Evolutionary conservation across 805 yeast genomes (phyloP), one percentile per base, ranked within the genome.

Genomic region (Myxozyma nipponensis): DNA sequence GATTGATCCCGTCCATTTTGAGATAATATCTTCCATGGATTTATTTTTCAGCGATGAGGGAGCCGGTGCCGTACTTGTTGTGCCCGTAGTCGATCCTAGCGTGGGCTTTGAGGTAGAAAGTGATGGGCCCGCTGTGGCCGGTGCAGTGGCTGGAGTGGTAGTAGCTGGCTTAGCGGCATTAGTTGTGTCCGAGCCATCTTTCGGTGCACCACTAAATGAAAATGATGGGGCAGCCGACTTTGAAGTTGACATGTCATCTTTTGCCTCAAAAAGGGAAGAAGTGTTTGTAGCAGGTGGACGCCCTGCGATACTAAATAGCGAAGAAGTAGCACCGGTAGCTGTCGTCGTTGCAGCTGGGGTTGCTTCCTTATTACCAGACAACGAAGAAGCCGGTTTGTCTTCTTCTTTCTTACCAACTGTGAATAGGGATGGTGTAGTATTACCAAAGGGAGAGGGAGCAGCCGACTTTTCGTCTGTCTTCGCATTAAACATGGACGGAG

Each of bases 1-100:
- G 52, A 93, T 69, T 59, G 93, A 95, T 49, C 81, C 80, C 0
- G 97, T 85, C 98, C 98, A 93, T 68, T 85, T 89, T 13, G 89
- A 79, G 39, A 93, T 85, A 58, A 93, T 76, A 65, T 93, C 98
- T 63, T 93, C 98, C 63, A 93, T 72, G 1, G 96, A 88, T 66
- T 88, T 88, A 69, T 93, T 93, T 61, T 86, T 89, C 34, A 93
- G 76, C 3, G 95, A 67, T 19, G 65, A 64, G 15, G 71, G 64
- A 46, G 42, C 62, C 49, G 61, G 47, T 3, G 37, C 54, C 17
- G 59, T 34, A 21, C 57, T 38, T n/a, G 57, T 42, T 3, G 57
- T 36, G 17, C 60, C 32, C 2, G 47, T 34, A 3, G 53, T 39
- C 19, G 48, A 10, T 19, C 35, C 44, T 18, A 46, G 39, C 9